Evolutionary conservation across 2,329 filamentous ascomycete genomes (phyloP), one percentile per base, ranked within the genome.

Genomic region (Aspergillus latus): DNA sequence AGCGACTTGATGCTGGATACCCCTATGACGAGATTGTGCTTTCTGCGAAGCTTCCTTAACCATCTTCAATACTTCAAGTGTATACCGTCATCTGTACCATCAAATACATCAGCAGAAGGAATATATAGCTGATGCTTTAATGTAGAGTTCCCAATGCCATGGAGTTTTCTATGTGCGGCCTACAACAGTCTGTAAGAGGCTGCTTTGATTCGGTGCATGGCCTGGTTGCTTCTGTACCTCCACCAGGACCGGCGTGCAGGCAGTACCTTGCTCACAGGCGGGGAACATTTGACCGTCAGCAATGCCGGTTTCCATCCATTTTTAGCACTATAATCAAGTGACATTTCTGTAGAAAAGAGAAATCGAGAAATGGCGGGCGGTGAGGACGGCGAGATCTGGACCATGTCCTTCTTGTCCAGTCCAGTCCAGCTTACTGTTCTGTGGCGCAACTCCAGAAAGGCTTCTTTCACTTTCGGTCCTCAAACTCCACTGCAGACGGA

Each of bases 331-430:
- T 21, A 8, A 15, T 37, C 34, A 37, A 45, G 21, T 21, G 21
- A 28, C 15, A 11, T 28, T 28, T 28, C 15, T 44, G 40, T 26
- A 13, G 3, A 44, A 34, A 16, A 30, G 39, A 21, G 21, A 21
- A 21, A 3, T 21, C 21, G 26, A 21, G 21, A 21, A 21, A 16
- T 37, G 30, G 39, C 39, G 53, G 55, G 55, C 55, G 55, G 55
- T 57, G 54, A 53, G 37, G 26, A 43, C 43, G 48, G 47, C 44
- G 21, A 49, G 47, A 56, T 59, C 53, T 59, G 52, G 57, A 49
- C 53, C 30, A 26, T 37, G 30, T 7, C 30, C 7, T 34, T 10
- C 30, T 7, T 34, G 30, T 5, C 30, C 10, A 8, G 30, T 32
- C 6, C 30, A 32, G 30, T 10, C 21, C 21, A 21, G 21, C 21